Conservation (phyloP, 1,284 basidiomycete species). For the Pseudozyma hubeiensis region DNA sequence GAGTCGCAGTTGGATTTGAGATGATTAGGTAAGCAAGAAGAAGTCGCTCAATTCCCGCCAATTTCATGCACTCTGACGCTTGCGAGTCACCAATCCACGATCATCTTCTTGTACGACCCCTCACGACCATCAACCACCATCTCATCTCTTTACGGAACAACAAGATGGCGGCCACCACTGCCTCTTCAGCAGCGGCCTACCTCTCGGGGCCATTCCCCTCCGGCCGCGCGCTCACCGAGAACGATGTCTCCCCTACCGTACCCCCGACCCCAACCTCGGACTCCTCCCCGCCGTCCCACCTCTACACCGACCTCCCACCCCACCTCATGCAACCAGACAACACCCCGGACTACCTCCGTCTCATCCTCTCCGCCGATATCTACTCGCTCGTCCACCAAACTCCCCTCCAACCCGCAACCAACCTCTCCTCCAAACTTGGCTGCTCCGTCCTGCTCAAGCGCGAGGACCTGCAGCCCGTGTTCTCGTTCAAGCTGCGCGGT, state of each 20-base stretch:
- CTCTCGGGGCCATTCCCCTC: slow-evolving; percentile 48
- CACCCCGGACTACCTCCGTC: slow-evolving; percentile 90
- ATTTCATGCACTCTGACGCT: no score
- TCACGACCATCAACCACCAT: background rate
- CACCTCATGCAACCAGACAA: slow-evolving; percentile 78
- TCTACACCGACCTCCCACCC: slow-evolving; percentile 77
- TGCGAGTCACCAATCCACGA: background rate
- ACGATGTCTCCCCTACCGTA: slow-evolving; percentile 26
- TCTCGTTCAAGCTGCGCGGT: slow-evolving; percentile 92
- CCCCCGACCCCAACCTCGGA: slow-evolving; percentile 35
- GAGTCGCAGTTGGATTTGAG: background rate
- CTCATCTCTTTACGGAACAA: background rate
- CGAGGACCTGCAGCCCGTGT: slow-evolving; percentile 95
- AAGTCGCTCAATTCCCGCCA: background rate
- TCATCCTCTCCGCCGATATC: slow-evolving; percentile 92
- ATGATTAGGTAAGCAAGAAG: slow-evolving; percentile 15
- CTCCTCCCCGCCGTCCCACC: slow-evolving; percentile 31
- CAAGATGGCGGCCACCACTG: slow-evolving; percentile 14
- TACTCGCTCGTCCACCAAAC: slow-evolving; percentile 94
- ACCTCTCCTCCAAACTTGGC: slow-evolving; percentile 86
- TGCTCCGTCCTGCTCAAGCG: slow-evolving; percentile 95
- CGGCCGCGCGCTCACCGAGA: slow-evolving; percentile 37
- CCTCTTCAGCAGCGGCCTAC: slow-evolving; percentile 30
- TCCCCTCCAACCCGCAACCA: slow-evolving; percentile 85
- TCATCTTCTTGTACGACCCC: slow-evolving; percentile 4